Percentiles rank a stretch among this genome's conserved stretches.
Conservation (phyloP, 2,329 filamentous ascomycete species). For the Graphilbum sp. region DNA sequence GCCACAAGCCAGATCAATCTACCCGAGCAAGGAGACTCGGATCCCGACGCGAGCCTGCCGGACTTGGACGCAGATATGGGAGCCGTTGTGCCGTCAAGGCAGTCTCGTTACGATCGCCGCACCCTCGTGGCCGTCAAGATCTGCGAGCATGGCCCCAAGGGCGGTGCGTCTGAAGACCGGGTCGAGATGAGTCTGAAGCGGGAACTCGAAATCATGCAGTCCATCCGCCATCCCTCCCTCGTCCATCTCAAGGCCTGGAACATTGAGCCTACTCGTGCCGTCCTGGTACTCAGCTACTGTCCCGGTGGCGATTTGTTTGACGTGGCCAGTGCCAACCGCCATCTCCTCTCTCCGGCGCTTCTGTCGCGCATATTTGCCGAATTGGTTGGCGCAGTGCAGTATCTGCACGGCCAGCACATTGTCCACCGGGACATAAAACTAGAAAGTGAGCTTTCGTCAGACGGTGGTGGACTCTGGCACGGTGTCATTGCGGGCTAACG, state of each 20-base stretch:
- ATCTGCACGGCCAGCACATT: slow-evolving; percentile 72
- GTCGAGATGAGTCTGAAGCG: slow-evolving; percentile 88
- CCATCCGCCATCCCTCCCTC: slow-evolving; percentile 73
- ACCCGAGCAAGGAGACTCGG: slow-evolving; percentile 23
- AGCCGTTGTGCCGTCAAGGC: slow-evolving; percentile 7
- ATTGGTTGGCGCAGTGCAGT: slow-evolving; percentile 67
- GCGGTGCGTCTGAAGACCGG: slow-evolving; percentile 81
- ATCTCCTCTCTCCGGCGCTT: slow-evolving; percentile 49
- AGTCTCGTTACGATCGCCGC: slow-evolving; percentile 39
- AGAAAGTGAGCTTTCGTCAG: slow-evolving; percentile 49
- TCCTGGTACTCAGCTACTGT: slow-evolving; percentile 81
- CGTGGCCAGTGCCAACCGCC: slow-evolving; percentile 57
- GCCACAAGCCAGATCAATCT: slow-evolving; percentile 58
- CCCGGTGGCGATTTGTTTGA: slow-evolving; percentile 93
- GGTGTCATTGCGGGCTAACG: neutral
- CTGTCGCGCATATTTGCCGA: slow-evolving; percentile 82
- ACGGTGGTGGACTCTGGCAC: neutral
- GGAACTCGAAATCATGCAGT: slow-evolving; percentile 86
- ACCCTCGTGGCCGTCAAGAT: slow-evolving; percentile 89
- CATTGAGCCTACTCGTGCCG: slow-evolving; percentile 63
- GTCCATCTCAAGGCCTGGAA: slow-evolving; percentile 87
- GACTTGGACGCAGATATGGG: too few relatives aligned
- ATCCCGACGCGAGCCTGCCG: too few relatives aligned
- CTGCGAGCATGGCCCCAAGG: slow-evolving; percentile 84
- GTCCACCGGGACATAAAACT: slow-evolving; percentile 97